Evolutionary conservation across 768 basidiomycete genomes (phyloP).

Genomic region (Leccinum sublutescens): DNA sequence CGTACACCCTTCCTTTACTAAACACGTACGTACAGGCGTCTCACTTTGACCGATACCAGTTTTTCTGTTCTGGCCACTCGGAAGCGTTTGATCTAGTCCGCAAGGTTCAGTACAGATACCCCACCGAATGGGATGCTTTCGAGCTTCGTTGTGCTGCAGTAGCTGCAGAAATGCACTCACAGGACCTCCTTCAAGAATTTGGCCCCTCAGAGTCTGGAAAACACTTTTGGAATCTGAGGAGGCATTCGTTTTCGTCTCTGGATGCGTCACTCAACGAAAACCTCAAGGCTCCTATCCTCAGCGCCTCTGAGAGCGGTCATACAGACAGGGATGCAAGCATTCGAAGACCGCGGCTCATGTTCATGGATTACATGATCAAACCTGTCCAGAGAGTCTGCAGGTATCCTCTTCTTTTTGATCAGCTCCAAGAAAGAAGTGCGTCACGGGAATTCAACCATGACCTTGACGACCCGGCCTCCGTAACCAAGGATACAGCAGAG

Average conservation of each 20-base stretch:
- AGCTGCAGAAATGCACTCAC: slow-evolving; percentile 37
- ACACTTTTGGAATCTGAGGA: slow-evolving; percentile 29
- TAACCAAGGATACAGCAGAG: slow-evolving; percentile 6
- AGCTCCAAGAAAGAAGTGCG: slow-evolving; percentile 41
- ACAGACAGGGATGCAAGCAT: slow-evolving; percentile 25
- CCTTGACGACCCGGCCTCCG: neutral
- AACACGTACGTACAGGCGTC: slow-evolving; percentile 50
- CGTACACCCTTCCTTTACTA: neutral
- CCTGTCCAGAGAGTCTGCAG: slow-evolving; percentile 96
- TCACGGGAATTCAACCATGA: slow-evolving; percentile 2
- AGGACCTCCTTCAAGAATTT: slow-evolving; percentile 9
- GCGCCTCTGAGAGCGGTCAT: slow-evolving; percentile 32
- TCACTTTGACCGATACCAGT: slow-evolving; percentile 75
- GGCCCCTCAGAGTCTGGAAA: slow-evolving; percentile 6
- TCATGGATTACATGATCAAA: slow-evolving; percentile 92
- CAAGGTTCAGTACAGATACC: slow-evolving; percentile 58
- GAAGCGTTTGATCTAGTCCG: slow-evolving; percentile 77
- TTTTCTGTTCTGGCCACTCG: slow-evolving; percentile 84
- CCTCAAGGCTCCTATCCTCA: slow-evolving; percentile 33
- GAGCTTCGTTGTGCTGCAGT: slow-evolving; percentile 73
- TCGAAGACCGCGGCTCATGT: slow-evolving; percentile 48
- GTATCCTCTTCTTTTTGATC: slow-evolving; percentile 86
- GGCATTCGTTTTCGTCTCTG: slow-evolving; percentile 51
- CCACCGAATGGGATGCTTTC: slow-evolving; percentile 78
- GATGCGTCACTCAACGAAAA: slow-evolving; percentile 39